Base-by-base conservation (phyloP, 768 basidiomycete species). In the Amanita inopinata region DNA sequence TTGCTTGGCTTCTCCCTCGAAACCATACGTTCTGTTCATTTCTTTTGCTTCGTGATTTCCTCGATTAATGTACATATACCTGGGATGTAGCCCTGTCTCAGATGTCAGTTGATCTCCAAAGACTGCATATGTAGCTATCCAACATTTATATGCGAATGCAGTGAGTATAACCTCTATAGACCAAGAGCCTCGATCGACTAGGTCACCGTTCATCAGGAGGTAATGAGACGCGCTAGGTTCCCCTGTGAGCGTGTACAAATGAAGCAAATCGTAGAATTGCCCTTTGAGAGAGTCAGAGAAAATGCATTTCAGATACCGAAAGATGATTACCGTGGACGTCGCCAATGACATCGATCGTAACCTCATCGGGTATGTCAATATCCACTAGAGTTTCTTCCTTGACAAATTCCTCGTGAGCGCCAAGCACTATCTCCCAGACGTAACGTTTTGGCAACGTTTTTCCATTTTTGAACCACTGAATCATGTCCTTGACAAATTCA, bases 31-130 rank as follows among this genome's bases (percentile, higher is more conserved):
- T 37, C 83, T 68, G 62, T 99, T 99, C 96, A 99, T 98, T 34
- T 97, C 92, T 59, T 88, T 87, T 46, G 90, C 82, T 64, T 94
- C 91, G 56, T 98, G 94, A 63, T 97, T 98, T 12, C 94, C 94
- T 49, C 94, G 78, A 60, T 99, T 98, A 57, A 99, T 77, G 60
- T 75, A 94, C 71, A 97, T 88, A 45, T 69, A 76, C 45, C 76
- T 76, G 3, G 94, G 94, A 62, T 88, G 91, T 43, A 97, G 64
- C 93, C 93, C 89, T 46, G 12, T 22, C 19, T 14, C 17, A 10
- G 18, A 33, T 14, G 15, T 33, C 14, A 46, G 23, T 45, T 34
- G 35, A 33, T 47, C 27, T 17, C 23, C 25, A 17, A 10, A 23
- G 39, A 22, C 31, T 38, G 38, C 33, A 32, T 33, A 11, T n/a